Conservation (phyloP, 805 yeast genomes). For the Metschnikowia colocasiae region DNA sequence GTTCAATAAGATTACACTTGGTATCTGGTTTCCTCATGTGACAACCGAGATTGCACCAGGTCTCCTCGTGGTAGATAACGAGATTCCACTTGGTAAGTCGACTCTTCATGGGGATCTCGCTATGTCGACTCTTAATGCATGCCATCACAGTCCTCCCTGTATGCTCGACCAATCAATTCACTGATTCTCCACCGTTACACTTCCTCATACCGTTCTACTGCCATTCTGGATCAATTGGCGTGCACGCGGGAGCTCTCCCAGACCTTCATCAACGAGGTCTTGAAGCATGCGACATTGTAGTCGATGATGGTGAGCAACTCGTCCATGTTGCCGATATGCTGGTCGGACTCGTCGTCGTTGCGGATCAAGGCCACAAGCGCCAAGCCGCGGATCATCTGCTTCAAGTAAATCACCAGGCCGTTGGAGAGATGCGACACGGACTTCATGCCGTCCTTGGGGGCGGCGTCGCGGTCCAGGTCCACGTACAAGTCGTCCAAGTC, state of each 20-base stretch:
- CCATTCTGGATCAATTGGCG: not conserved
- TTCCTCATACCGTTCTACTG: too few species aligned
- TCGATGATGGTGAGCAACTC: slow-evolving; percentile 67
- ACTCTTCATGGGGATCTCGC: too few species aligned
- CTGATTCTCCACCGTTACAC: too few species aligned
- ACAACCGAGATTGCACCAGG: too few species aligned
- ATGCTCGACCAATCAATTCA: too few species aligned
- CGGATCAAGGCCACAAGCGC: slow-evolving; percentile 87
- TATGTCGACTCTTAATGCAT: too few species aligned
- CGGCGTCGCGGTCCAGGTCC: slow-evolving; percentile 17
- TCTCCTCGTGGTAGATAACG: too few species aligned
- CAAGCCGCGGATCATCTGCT: slow-evolving; percentile 89
- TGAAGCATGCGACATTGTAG: slow-evolving; percentile 80
- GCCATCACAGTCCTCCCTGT: too few species aligned
- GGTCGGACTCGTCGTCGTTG: slow-evolving; percentile 43
- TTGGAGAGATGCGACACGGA: slow-evolving; percentile 75
- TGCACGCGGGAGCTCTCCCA: slow-evolving; percentile 46
- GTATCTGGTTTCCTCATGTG: too few species aligned
- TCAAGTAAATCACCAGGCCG: slow-evolving; percentile 78
- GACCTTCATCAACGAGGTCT: slow-evolving; percentile 70
- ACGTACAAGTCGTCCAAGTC: slow-evolving; percentile 74
- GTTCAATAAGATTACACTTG: too few species aligned
- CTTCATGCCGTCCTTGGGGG: slow-evolving; percentile 41
- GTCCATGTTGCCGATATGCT: slow-evolving; percentile 22
- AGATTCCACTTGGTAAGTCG: too few species aligned